Percentiles rank a stretch among this genome's conserved stretches.
These are phyloP conservation scores for Aristolochia contorta DNA, from an alignment of 164 flowering plant genomes.

Conservation along the genomic window DNA sequence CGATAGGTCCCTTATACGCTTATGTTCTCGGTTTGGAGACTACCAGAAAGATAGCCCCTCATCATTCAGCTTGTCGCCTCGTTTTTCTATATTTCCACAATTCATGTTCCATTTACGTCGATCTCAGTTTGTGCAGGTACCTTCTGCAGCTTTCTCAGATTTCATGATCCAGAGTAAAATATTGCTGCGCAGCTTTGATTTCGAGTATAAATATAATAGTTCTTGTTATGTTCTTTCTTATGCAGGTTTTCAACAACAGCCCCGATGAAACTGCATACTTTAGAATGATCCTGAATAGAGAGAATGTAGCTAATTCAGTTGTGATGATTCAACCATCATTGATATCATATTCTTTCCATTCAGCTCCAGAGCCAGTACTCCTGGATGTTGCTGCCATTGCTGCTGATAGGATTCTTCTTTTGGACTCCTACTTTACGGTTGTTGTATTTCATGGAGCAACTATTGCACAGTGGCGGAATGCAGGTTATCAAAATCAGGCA, in stretches of 20 bases:
- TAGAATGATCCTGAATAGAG: constrained; percentile 85
- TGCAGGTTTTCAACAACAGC: constrained; percentile 71
- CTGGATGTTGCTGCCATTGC: constrained; percentile 91
- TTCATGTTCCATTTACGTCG: constrained; percentile 86
- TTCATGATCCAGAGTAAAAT: neutral
- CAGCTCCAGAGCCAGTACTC: constrained; percentile 78
- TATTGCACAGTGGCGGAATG: constrained; percentile 92
- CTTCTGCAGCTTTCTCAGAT: neutral
- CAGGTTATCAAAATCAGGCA: constrained; percentile 75
- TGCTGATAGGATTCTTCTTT: constrained; percentile 78
- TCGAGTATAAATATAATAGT: neutral
- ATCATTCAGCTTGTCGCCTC: constrained; percentile 79
- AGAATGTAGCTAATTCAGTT: constrained; percentile 88
- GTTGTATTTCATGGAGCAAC: constrained; percentile 88
- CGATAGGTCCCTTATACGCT: constrained; percentile 74
- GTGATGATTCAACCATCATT: constrained; percentile 97
- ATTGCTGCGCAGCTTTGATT: neutral
- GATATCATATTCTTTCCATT: constrained; percentile 84
- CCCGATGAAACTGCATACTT: constrained; percentile 98
- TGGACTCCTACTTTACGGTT: constrained; percentile 83
- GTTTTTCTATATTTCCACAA: constrained; percentile 89
- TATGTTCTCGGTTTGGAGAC: constrained; percentile 88
- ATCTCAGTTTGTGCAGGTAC: constrained; percentile 97
- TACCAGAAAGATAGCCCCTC: constrained; percentile 87
- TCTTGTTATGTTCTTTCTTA: neutral